Percentiles rank a stretch among this genome's conserved stretches.
Conservation (phyloP, 2,329 filamentous ascomycete genomes). For the Venturia effusa region DNA sequence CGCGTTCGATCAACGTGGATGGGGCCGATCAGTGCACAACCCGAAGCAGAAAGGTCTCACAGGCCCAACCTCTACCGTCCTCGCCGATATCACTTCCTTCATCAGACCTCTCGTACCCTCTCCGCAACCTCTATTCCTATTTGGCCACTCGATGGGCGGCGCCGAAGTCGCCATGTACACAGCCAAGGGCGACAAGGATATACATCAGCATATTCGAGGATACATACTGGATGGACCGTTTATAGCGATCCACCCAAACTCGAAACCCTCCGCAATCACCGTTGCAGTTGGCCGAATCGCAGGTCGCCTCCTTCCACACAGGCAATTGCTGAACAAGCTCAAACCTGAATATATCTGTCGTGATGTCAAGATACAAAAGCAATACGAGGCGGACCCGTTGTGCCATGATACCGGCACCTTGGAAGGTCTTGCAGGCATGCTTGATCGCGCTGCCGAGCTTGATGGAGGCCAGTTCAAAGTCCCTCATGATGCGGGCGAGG, state of each 20-base stretch:
- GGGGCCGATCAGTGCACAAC: constrained; percentile 61
- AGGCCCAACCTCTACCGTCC: constrained; percentile 60
- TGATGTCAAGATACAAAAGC: constrained; percentile 51
- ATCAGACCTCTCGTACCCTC: constrained; percentile 53
- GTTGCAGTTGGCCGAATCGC: constrained; percentile 58
- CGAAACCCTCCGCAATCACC: constrained; percentile 52
- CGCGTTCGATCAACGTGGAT: constrained; percentile 77
- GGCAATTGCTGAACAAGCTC: constrained; percentile 57
- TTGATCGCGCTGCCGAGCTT: constrained; percentile 60
- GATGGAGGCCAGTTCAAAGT: constrained; percentile 42
- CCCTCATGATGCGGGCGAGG: constrained; percentile 32
- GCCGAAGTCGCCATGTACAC: constrained; percentile 59
- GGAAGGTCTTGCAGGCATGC: constrained; percentile 64
- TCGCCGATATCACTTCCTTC: constrained; percentile 71
- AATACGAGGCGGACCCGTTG: constrained; percentile 54
- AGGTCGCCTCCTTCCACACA: constrained; percentile 53
- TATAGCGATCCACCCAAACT: constrained; percentile 57
- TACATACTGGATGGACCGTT: constrained; percentile 72
- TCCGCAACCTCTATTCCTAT: constrained; percentile 59
- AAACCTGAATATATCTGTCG: constrained; percentile 54
- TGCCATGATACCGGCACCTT: constrained; percentile 78
- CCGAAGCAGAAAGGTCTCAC: constrained; percentile 57
- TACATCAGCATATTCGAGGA: constrained; percentile 54
- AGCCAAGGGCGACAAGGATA: constrained; percentile 33
- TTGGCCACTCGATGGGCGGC: constrained; percentile 89